These are phyloP conservation scores for Penicillium glabrum DNA, from an alignment of 2,329 filamentous ascomycete species.

Conservation along the genomic window DNA sequence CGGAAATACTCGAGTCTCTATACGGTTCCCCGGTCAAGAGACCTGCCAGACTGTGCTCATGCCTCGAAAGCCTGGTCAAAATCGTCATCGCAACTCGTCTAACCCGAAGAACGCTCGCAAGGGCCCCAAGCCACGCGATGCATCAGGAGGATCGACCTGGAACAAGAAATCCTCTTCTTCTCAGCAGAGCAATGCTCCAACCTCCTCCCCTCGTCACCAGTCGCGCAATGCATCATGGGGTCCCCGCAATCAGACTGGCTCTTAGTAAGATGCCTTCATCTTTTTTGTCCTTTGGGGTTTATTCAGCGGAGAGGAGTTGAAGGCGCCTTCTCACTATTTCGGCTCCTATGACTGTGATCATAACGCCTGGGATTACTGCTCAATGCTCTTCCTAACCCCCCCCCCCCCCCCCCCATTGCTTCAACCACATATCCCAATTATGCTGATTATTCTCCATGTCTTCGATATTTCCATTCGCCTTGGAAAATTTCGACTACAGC, in stretches of 20 bases:
- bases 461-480: background rate
- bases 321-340: background rate
- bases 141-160: background rate
- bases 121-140: constrained; percentile 31
- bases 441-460: background rate
- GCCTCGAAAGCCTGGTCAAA: constrained; percentile 31
- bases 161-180: constrained; percentile 27
- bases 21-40: constrained; percentile 50
- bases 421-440: background rate
- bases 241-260: constrained; percentile 22
- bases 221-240: constrained; percentile 32
- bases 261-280: constrained; percentile 16
- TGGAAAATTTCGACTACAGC: background rate
- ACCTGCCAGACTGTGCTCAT: constrained; percentile 44
- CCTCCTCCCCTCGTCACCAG: constrained; percentile 26
- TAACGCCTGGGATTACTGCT: background rate
- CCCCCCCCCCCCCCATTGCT: background rate
- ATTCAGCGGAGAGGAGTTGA: background rate
- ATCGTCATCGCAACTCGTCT: constrained; percentile 27
- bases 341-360: background rate
- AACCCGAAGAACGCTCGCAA: constrained; percentile 33
- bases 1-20: constrained; percentile 38
- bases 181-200: constrained; percentile 23
- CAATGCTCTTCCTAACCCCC: background rate
- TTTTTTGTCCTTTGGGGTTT: background rate